Evolutionary conservation across 176 grass and related monocot genomes (phyloP).

Genomic region (Elaeis guineensis): DNA sequence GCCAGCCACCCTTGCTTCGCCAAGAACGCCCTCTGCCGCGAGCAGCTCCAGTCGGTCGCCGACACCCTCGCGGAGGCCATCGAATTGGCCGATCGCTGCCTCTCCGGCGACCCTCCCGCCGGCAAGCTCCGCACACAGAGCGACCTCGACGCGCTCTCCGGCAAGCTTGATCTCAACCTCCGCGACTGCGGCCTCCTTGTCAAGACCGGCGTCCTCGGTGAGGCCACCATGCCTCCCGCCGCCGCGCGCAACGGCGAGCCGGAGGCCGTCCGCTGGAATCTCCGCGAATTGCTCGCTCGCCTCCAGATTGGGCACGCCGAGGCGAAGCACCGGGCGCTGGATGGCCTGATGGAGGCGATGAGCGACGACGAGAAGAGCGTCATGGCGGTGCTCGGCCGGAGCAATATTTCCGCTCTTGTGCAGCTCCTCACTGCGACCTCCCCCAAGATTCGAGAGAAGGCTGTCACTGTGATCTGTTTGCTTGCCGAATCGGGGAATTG

Average conservation of each 20-base stretch:
- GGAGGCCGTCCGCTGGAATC: no score
- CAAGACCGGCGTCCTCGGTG: conserved; percentile 82
- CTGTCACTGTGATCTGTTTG: conserved; percentile 1
- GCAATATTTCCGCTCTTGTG: neutral
- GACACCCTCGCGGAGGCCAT: conserved; percentile 10
- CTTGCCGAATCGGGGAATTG: neutral
- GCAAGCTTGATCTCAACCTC: conserved; percentile 89
- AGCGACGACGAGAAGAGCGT: conserved; percentile 17
- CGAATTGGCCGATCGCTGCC: conserved; percentile 4
- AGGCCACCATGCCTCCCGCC: conserved; percentile 28
- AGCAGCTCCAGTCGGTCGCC: conserved; percentile 16
- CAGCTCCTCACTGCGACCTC: conserved; percentile 1
- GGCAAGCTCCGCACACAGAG: conserved; percentile 38
- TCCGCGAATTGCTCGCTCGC: conserved; percentile 11
- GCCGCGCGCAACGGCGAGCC: no score
- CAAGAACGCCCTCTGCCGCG: conserved; percentile 13
- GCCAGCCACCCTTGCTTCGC: conserved; percentile 22
- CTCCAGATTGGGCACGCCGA: conserved; percentile 15
- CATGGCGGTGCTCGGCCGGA: conserved; percentile 5
- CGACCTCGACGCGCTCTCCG: conserved; percentile 70
- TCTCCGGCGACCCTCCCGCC: neutral
- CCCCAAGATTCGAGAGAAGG: conserved; percentile 2
- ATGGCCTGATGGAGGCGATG: conserved; percentile 10
- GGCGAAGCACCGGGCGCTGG: conserved; percentile 13
- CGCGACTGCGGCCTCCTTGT: conserved; percentile 77